Conservation (phyloP, 441 rosid genomes). For the Populus hybrid region DNA sequence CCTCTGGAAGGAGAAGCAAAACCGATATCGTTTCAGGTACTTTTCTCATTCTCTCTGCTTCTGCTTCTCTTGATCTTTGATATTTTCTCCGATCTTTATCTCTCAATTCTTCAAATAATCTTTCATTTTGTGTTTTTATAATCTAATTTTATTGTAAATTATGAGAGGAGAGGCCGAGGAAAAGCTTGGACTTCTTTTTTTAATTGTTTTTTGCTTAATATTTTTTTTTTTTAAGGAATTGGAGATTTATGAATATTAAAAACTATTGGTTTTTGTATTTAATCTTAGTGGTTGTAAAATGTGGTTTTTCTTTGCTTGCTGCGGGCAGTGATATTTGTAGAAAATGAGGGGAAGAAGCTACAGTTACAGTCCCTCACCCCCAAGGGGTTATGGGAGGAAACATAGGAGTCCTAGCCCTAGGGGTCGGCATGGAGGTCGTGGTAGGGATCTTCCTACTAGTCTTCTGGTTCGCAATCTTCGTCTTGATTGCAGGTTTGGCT, state of each 20-base stretch:
- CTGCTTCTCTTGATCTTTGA: not conserved
- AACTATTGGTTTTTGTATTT: not conserved
- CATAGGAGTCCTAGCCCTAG: constrained; percentile 65
- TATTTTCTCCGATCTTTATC: not conserved
- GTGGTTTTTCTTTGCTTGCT: not conserved
- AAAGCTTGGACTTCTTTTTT: too few relatives aligned
- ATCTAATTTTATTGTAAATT: too few relatives aligned
- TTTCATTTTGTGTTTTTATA: too few relatives aligned
- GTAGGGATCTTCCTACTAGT: constrained; percentile 77
- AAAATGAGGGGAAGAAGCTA: constrained; percentile 73
- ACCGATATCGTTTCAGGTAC: too few relatives aligned
- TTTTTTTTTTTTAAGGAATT: not conserved
- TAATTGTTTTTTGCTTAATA: too few relatives aligned
- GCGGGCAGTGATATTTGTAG: constrained; percentile 14
- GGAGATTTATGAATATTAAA: not conserved
- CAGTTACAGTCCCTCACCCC: constrained; percentile 86
- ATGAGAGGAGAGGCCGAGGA: not conserved
- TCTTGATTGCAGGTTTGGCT: constrained; percentile 65
- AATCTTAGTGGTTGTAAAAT: not conserved
- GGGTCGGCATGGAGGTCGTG: constrained; percentile 44
- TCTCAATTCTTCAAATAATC: not conserved
- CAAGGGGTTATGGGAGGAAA: constrained; percentile 63
- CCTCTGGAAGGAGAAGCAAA: too few relatives aligned
- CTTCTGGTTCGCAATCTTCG: constrained; percentile 89
- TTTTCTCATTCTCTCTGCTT: too few relatives aligned